Evolutionary conservation across 2,329 filamentous ascomycete species (phyloP).

Genomic region (Penicillium paneum): DNA sequence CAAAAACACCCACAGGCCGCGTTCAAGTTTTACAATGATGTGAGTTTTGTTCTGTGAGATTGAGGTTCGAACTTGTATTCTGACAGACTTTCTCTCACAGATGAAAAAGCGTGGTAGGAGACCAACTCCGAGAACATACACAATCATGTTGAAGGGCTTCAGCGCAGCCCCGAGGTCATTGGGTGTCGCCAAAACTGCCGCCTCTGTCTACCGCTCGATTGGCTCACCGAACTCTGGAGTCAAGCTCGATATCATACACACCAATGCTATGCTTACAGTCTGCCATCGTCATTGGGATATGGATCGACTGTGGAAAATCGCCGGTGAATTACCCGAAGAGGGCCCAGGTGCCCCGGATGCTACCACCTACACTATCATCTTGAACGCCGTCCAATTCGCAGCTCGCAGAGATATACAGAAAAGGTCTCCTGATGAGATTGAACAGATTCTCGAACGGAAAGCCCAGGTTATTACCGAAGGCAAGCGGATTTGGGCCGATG

Average conservation of each 20-base stretch:
- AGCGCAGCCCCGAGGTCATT: conserved; percentile 55
- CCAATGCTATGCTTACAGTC: conserved; percentile 82
- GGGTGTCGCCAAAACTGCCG: conserved; percentile 61
- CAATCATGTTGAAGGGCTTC: conserved; percentile 75
- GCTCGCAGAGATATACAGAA: conserved; percentile 33
- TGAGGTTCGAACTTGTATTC: not conserved
- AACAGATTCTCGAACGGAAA: conserved; percentile 28
- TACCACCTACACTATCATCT: conserved; percentile 75
- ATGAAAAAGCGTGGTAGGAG: conserved; percentile 91
- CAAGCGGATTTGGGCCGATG: conserved; percentile 75
- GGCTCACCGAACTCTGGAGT: conserved; percentile 60
- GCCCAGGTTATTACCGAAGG: conserved; percentile 59
- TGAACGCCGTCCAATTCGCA: conserved; percentile 67
- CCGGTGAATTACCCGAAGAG: conserved; percentile 64
- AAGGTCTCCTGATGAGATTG: conserved; percentile 29
- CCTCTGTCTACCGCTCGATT: conserved; percentile 76
- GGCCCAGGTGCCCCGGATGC: conserved; percentile 64
- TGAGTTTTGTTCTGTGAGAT: conserved; percentile 36
- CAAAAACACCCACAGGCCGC: conserved; percentile 61
- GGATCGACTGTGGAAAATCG: conserved; percentile 75
- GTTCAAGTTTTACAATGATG: conserved; percentile 85
- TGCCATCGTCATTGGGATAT: conserved; percentile 72
- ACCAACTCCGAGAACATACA: conserved; percentile 80
- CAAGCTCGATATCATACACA: conserved; percentile 73
- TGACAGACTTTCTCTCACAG: conserved; percentile 41